Conservation (phyloP, 352 stramenopile genomes). For the Phytophthora citricola region DNA sequence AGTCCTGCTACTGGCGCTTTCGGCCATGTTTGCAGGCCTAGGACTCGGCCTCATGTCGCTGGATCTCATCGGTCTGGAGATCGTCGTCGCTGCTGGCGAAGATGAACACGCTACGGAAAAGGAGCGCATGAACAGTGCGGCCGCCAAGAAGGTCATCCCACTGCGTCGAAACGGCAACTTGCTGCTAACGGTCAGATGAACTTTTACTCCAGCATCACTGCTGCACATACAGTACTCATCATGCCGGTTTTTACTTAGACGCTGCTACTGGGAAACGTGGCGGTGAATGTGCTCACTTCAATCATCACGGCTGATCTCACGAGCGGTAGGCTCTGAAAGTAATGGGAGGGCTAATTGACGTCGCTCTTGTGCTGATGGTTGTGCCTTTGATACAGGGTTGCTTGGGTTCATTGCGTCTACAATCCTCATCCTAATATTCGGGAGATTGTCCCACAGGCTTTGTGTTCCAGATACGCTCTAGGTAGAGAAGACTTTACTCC, state of each 20-base stretch:
- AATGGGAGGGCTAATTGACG: neutral
- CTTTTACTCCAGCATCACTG: no score
- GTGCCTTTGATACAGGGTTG: constrained; percentile 42
- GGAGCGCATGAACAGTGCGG: constrained; percentile 65
- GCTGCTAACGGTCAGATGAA: constrained; percentile 84
- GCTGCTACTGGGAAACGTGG: constrained; percentile 98
- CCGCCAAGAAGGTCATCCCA: constrained; percentile 83
- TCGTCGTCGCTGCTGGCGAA: constrained; percentile 93
- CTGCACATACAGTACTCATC: no score
- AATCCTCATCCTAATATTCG: constrained; percentile 96
- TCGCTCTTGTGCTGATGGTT: neutral
- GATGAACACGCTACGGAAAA: constrained; percentile 78
- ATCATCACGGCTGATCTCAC: constrained; percentile 96
- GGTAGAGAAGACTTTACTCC: constrained; percentile 46
- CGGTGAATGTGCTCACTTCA: constrained; percentile 96
- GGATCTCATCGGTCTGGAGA: constrained; percentile 97
- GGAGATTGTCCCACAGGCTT: constrained; percentile 94
- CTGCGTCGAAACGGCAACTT: constrained; percentile 96
- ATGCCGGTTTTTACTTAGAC: constrained; percentile 47
- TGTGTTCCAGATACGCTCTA: constrained; percentile 96
- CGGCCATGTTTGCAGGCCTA: constrained; percentile 93
- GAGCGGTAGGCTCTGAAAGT: constrained; percentile 37
- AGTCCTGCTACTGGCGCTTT: constrained; percentile 81
- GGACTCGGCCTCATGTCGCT: constrained; percentile 97
- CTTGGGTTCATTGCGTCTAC: constrained; percentile 96